Percentiles rank a stretch among this genome's conserved stretches.
Conservation (phyloP, 2,329 filamentous ascomycete species). For the Fusarium palustre region DNA sequence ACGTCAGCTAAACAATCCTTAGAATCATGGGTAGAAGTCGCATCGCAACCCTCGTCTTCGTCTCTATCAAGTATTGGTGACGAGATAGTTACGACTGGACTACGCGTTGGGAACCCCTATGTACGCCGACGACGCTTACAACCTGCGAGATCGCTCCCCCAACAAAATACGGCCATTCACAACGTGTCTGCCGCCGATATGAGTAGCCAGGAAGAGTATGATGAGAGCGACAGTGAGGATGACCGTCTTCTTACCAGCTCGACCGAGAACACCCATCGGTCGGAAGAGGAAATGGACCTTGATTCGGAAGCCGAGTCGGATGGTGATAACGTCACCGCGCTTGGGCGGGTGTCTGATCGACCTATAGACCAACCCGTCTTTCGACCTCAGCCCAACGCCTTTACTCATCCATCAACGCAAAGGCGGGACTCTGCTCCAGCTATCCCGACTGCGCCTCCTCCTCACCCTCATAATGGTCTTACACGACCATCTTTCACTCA, state of each 20-base stretch:
- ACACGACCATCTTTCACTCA: slow-evolving; percentile 63
- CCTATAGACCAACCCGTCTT: slow-evolving; percentile 68
- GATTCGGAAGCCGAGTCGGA: slow-evolving; percentile 64
- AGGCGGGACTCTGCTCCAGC: slow-evolving; percentile 61
- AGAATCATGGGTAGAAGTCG: slow-evolving; percentile 98
- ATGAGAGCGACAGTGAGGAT: slow-evolving; percentile 91
- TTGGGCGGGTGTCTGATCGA: slow-evolving; percentile 70
- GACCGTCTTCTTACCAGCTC: slow-evolving; percentile 74
- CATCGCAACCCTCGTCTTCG: slow-evolving; percentile 92
- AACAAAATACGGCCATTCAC: slow-evolving; percentile 57
- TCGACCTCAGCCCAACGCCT: slow-evolving; percentile 90
- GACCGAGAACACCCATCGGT: slow-evolving; percentile 62
- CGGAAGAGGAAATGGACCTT: slow-evolving; percentile 54
- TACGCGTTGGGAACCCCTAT: slow-evolving; percentile 78
- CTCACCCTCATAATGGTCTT: slow-evolving; percentile 63
- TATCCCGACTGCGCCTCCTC: slow-evolving; percentile 59
- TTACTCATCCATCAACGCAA: slow-evolving; percentile 77
- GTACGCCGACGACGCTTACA: slow-evolving; percentile 67
- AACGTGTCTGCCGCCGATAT: slow-evolving; percentile 59
- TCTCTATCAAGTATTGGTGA: slow-evolving; percentile 88
- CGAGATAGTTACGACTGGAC: slow-evolving; percentile 90
- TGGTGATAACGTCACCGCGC: slow-evolving; percentile 84
- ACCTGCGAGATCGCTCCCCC: slow-evolving; percentile 51
- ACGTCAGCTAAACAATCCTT: slow-evolving; percentile 44
- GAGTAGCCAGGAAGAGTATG: slow-evolving; percentile 94